phyloP scores from a whole-genome alignment of 768 basidiomycete species.

The Leucosporidium creatinivorum region DNA sequence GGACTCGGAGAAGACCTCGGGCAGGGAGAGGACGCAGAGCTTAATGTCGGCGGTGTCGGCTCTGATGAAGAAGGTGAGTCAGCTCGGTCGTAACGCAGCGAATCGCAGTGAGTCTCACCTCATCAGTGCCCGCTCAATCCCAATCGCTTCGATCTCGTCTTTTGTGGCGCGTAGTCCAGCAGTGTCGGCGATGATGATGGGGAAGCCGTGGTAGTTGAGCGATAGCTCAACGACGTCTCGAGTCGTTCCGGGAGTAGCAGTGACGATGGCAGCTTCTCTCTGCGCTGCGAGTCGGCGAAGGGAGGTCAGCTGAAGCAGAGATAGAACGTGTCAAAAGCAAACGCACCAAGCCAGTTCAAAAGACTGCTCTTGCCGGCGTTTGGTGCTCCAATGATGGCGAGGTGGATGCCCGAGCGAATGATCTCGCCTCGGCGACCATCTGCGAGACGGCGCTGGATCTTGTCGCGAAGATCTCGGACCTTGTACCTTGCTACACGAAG shows the following conservation, averaged over 20 bases:
- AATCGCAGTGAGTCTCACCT: conserved; percentile 48
- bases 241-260: conserved; percentile 78
- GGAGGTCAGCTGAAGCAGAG: not conserved
- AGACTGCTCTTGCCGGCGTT: conserved; percentile 91
- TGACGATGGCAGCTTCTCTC: conserved; percentile 82
- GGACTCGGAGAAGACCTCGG: conserved; percentile 42
- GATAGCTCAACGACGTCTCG: conserved; percentile 77
- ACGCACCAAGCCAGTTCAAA: conserved; percentile 69
- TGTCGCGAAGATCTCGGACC: conserved; percentile 49
- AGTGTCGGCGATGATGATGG: conserved; percentile 73
- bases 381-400: conserved; percentile 85
- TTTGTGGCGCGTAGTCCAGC: conserved; percentile 66
- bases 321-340: not conserved
- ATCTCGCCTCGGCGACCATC: conserved; percentile 77
- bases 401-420: conserved; percentile 66
- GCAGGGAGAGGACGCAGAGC: conserved; percentile 72
- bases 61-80: conserved; percentile 35
- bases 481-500: conserved; percentile 50
- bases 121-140: conserved; percentile 62
- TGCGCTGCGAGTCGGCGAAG: conserved; percentile 51
- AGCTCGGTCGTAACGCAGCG: not conserved
- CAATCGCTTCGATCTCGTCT: conserved; percentile 71
- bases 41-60: conserved; percentile 61
- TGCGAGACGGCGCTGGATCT: conserved; percentile 54
- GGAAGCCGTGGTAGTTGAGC: conserved; percentile 79